These are phyloP conservation scores for Colletotrichum lini DNA, from an alignment of 2,329 filamentous ascomycete species.

Conservation along the genomic window DNA sequence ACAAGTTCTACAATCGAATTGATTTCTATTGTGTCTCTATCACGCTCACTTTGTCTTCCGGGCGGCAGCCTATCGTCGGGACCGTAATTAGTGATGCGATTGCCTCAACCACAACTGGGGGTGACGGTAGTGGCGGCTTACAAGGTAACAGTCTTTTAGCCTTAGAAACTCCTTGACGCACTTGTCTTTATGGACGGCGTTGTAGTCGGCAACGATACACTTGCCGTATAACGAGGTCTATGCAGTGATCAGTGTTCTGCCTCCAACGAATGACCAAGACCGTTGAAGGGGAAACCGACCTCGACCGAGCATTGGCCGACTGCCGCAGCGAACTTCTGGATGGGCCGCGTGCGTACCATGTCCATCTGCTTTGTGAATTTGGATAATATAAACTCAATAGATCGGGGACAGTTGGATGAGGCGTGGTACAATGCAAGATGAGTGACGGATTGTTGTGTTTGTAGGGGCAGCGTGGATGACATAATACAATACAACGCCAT, in stretches of 20 bases:
- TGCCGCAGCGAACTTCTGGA: constrained; percentile 69
- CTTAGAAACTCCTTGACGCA: constrained; percentile 87
- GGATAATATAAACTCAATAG: neutral
- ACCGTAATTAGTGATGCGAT: constrained; percentile 8
- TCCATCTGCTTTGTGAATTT: neutral
- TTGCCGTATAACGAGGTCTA: constrained; percentile 90
- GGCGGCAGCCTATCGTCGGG: constrained; percentile 33
- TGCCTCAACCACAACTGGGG: neutral
- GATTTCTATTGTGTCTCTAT: neutral
- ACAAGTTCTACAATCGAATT: neutral
- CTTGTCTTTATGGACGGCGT: constrained; percentile 90
- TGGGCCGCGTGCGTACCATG: constrained; percentile 59
- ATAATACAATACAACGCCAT: neutral
- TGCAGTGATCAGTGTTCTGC: neutral
- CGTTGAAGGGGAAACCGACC: constrained; percentile 53
- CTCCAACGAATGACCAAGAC: neutral
- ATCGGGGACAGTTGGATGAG: neutral
- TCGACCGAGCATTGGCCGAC: constrained; percentile 69
- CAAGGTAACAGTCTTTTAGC: constrained; percentile 90
- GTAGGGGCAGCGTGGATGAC: neutral
- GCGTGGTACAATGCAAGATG: neutral
- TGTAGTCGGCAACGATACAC: constrained; percentile 92
- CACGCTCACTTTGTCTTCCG: constrained; percentile 27
- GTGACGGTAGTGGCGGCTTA: constrained; percentile 59
- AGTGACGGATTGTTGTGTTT: neutral